Conservation (phyloP, 2,329 filamentous ascomycete genomes). For the Botrytis squamosa region DNA sequence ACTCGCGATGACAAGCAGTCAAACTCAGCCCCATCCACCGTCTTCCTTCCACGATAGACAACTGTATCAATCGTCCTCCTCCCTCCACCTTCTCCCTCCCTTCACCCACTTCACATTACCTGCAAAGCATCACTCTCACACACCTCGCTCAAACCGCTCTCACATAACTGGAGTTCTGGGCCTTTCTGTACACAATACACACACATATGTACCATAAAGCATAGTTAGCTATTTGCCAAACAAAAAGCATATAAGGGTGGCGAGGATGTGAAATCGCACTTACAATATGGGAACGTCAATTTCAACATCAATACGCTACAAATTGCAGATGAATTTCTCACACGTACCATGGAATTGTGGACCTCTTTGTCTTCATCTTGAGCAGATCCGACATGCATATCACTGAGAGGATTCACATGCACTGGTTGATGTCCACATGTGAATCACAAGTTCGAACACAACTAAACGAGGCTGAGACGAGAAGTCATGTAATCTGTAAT, state of each 20-base stretch:
- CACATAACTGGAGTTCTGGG: background rate
- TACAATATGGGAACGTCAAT: background rate
- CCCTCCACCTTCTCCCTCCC: background rate
- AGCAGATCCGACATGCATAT: background rate
- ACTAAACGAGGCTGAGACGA: background rate
- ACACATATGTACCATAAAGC: background rate
- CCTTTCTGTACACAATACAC: background rate
- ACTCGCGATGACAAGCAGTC: background rate
- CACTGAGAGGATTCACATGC: background rate
- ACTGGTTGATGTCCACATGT: background rate
- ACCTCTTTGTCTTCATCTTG: background rate
- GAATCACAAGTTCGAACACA: background rate
- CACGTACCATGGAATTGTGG: background rate
- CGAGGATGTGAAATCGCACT: background rate
- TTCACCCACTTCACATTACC: background rate
- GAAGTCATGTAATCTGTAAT: background rate
- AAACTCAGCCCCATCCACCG: background rate
- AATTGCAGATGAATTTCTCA: background rate
- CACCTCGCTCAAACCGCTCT: background rate
- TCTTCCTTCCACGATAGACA: background rate
- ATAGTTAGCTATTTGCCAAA: background rate
- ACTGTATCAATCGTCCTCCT: background rate
- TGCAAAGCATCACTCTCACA: too few relatives aligned
- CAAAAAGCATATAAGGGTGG: background rate
- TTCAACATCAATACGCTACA: background rate